Percentiles rank a stretch among this genome's conserved stretches.
Conservation (phyloP, 345 rosid genomes). For the Laguncularia racemosa region DNA sequence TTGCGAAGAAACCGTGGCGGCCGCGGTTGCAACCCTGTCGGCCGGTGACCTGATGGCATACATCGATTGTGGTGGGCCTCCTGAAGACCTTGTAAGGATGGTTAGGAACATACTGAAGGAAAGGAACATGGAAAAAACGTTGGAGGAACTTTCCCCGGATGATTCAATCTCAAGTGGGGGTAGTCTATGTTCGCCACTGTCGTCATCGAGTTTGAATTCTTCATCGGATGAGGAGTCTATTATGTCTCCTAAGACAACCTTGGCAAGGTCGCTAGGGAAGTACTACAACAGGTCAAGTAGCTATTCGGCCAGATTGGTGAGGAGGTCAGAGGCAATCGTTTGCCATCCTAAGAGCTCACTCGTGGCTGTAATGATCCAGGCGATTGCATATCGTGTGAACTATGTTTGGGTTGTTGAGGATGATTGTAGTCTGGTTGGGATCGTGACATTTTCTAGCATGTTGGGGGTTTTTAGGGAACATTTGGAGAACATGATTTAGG, state of each 20-base stretch:
- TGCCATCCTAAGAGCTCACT: slow-evolving; percentile 72
- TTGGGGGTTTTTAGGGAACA: slow-evolving; percentile 60
- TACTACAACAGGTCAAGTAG: slow-evolving; percentile 46
- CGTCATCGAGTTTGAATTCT: slow-evolving; percentile 16
- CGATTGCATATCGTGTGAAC: slow-evolving; percentile 68
- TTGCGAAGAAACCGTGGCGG: slow-evolving; percentile 61
- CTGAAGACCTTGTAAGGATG: slow-evolving; percentile 54
- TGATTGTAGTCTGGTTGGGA: slow-evolving; percentile 68
- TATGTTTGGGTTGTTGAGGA: slow-evolving; percentile 84
- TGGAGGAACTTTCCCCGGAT: slow-evolving; percentile 31
- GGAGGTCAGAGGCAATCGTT: slow-evolving; percentile 73
- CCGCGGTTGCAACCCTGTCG: slow-evolving; percentile 64
- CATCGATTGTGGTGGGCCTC: slow-evolving; percentile 77
- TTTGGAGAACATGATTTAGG: slow-evolving; percentile 16
- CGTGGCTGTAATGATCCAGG: slow-evolving; percentile 88
- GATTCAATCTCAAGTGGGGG: no score
- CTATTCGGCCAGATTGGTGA: slow-evolving; percentile 62
- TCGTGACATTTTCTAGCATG: slow-evolving; percentile 65
- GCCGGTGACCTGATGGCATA: slow-evolving; percentile 80
- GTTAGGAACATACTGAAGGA: slow-evolving; percentile 46
- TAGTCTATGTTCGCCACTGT: not conserved
- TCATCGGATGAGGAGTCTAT: slow-evolving; percentile 69
- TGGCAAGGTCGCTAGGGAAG: slow-evolving; percentile 21
- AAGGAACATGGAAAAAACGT: slow-evolving; percentile 38
- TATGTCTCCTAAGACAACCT: slow-evolving; percentile 11